Evolutionary conservation across 2,329 filamentous ascomycete genomes (phyloP).

Genomic region (Thermoascus crustaceus): DNA sequence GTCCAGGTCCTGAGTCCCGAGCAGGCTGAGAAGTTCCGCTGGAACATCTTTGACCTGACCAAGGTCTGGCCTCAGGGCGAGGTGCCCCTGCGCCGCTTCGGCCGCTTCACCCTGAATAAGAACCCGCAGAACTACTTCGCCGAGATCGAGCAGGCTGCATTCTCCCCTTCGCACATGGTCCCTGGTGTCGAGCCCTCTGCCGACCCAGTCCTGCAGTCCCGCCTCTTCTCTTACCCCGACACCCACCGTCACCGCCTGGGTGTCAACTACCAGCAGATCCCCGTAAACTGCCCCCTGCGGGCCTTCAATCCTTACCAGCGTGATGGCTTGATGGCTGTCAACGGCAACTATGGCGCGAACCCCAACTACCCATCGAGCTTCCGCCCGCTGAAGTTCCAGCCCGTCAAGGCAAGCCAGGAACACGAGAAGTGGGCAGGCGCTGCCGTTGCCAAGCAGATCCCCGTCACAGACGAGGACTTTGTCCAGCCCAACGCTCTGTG

Average conservation of each 20-base stretch:
- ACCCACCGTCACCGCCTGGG: slow-evolving; percentile 58
- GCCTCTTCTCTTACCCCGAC: slow-evolving; percentile 64
- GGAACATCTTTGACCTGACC: slow-evolving; percentile 61
- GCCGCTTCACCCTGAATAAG: slow-evolving; percentile 55
- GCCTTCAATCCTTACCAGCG: slow-evolving; percentile 59
- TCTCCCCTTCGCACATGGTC: slow-evolving; percentile 59
- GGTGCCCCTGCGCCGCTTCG: slow-evolving; percentile 54
- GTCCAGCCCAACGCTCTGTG: slow-evolving; percentile 38
- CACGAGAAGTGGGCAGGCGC: slow-evolving; percentile 38
- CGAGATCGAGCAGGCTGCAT: slow-evolving; percentile 64
- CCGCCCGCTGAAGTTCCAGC: slow-evolving; percentile 28
- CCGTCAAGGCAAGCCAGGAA: slow-evolving; percentile 34
- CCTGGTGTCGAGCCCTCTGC: slow-evolving; percentile 62
- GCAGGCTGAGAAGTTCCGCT: slow-evolving; percentile 52
- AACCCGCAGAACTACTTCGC: slow-evolving; percentile 61
- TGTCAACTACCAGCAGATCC: slow-evolving; percentile 57
- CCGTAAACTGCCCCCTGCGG: slow-evolving; percentile 50
- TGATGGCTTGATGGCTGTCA: slow-evolving; percentile 62
- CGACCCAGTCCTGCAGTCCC: slow-evolving; percentile 61
- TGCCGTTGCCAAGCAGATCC: slow-evolving; percentile 32
- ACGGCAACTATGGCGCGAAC: slow-evolving; percentile 55
- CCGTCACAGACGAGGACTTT: slow-evolving; percentile 38
- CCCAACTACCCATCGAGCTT: slow-evolving; percentile 45
- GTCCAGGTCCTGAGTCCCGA: slow-evolving; percentile 56
- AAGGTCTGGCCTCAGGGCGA: slow-evolving; percentile 60